Conservation (phyloP, 495 filamentous ascomycete genomes). For the Pyrenula aspistea region DNA sequence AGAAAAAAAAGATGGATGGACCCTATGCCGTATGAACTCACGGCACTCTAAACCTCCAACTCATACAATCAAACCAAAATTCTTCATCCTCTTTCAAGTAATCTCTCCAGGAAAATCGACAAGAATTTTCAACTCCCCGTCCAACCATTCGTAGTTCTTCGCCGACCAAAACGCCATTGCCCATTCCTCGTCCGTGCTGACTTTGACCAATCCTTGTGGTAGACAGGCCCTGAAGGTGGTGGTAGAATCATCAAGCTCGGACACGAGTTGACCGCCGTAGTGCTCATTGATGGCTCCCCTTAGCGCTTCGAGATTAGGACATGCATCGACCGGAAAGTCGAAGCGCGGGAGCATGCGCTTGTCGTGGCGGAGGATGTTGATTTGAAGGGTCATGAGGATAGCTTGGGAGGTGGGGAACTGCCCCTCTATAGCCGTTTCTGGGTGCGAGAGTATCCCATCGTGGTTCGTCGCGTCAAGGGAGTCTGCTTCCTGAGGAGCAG, state of each 20-base stretch:
- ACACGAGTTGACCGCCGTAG: conserved; percentile 19
- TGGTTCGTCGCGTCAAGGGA: not conserved
- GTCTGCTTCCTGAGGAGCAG: not conserved
- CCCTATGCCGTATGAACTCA: too few relatives aligned
- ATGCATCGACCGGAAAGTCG: conserved; percentile 23
- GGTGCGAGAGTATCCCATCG: not conserved
- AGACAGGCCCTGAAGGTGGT: conserved; percentile 30
- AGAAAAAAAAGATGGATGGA: too few relatives aligned
- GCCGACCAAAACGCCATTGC: conserved; percentile 27
- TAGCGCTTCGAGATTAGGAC: conserved; percentile 20
- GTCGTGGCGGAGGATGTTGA: conserved; percentile 29
- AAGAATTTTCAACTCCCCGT: conserved; percentile 33
- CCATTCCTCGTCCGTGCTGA: conserved; percentile 33
- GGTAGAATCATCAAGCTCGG: conserved; percentile 3
- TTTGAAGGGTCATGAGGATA: conserved; percentile 18
- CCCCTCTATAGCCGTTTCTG: not conserved
- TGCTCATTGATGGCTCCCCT: conserved; percentile 21
- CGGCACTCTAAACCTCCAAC: too few relatives aligned
- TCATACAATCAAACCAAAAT: too few relatives aligned
- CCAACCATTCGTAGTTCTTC: conserved; percentile 39
- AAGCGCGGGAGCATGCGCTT: conserved; percentile 29
- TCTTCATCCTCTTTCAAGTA: too few relatives aligned
- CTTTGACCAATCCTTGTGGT: conserved; percentile 24
- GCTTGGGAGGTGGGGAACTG: not conserved
- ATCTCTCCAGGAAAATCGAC: conserved; percentile 14